phyloP scores from a whole-genome alignment of 257 asterid genomes.

The Eucommia ulmoides region DNA sequence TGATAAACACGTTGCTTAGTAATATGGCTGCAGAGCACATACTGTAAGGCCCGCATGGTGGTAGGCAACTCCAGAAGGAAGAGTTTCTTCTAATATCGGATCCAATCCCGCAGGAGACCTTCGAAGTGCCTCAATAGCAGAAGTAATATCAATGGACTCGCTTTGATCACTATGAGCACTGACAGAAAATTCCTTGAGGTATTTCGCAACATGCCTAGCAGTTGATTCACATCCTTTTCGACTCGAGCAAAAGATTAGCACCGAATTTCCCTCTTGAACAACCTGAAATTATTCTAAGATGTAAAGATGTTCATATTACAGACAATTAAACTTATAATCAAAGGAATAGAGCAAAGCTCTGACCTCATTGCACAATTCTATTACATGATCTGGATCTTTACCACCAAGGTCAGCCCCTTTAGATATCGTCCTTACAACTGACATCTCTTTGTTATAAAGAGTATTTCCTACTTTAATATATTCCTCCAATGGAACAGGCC shows the following conservation, averaged over 20 bases:
- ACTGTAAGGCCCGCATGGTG: conserved; percentile 99
- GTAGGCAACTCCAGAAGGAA: conserved; percentile 93
- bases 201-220: conserved; percentile 80
- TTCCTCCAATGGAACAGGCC: conserved; percentile 97
- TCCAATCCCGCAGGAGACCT: conserved; percentile 96
- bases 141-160: conserved; percentile 46
- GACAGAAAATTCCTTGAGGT: conserved; percentile 46
- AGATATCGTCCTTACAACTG: conserved; percentile 56
- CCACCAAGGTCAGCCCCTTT: conserved; percentile 73
- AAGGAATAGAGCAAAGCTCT: conserved; percentile 10
- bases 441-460: conserved; percentile 74
- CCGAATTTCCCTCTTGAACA: conserved; percentile 98
- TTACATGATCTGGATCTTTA: conserved; percentile 94
- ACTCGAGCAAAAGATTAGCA: conserved; percentile 89
- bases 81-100: conserved; percentile 81
- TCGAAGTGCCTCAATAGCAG: conserved; percentile 71
- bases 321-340: conserved; percentile 8
- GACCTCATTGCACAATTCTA: conserved; percentile 95
- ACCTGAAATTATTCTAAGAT: conserved; percentile 37
- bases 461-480: conserved; percentile 73
- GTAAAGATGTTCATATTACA: too few species aligned
- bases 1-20: not conserved
- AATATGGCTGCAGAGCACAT: conserved; percentile 9
- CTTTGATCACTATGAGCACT: conserved; percentile 33
- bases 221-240: conserved; percentile 98